Conservation (phyloP, 1,284 basidiomycete species). For the Ceratobasidium sp. region DNA sequence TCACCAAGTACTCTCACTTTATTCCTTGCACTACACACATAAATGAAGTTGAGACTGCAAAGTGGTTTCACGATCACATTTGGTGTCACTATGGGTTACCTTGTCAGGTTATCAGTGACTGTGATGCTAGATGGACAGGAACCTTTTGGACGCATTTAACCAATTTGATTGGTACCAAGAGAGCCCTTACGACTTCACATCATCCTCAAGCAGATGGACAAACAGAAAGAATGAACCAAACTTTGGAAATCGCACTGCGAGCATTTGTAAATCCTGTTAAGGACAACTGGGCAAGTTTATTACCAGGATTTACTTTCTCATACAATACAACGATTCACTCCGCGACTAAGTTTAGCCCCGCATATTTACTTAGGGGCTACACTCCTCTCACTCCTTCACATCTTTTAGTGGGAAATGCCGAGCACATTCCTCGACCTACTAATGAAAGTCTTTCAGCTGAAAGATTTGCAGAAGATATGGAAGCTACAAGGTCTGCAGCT, state of each 20-base stretch:
- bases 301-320: slow-evolving; percentile 52
- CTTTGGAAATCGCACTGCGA: slow-evolving; percentile 49
- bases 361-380: slow-evolving; percentile 51
- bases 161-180: slow-evolving; percentile 47
- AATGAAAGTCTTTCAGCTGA: slow-evolving; percentile 39
- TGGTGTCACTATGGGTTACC: slow-evolving; percentile 53
- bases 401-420: background rate
- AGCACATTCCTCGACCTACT: slow-evolving; percentile 6
- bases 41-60: slow-evolving; percentile 44
- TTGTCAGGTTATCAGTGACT: slow-evolving; percentile 53
- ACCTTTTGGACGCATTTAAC: slow-evolving; percentile 54
- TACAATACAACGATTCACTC: slow-evolving; percentile 52
- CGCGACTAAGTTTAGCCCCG: slow-evolving; percentile 50
- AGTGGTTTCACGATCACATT: slow-evolving; percentile 50
- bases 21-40: slow-evolving; percentile 54
- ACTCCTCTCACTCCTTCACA: slow-evolving; percentile 45
- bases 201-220: slow-evolving; percentile 59
- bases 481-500: no score
- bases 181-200: slow-evolving; percentile 54
- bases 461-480: slow-evolving; percentile 4
- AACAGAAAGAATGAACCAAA: slow-evolving; percentile 55
- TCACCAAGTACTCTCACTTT: slow-evolving; percentile 60
- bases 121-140: slow-evolving; percentile 53
- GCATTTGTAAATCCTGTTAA: slow-evolving; percentile 46
- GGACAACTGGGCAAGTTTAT: slow-evolving; percentile 52